Percentiles rank a stretch among this genome's conserved stretches.
phyloP scores from a whole-genome alignment of 148 eudicot species.

The Bassia scoparia region DNA sequence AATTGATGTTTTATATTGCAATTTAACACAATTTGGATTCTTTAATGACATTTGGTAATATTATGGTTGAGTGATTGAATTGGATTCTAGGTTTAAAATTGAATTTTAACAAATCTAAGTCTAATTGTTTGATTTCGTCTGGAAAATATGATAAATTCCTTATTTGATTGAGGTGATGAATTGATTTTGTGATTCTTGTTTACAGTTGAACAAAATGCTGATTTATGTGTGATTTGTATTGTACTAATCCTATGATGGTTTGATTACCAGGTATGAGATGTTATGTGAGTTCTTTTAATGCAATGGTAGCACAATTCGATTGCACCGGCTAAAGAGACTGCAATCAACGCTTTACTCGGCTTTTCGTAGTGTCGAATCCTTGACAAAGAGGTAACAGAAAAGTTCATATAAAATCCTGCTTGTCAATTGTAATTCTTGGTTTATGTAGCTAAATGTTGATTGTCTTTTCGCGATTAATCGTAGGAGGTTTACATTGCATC shows the following conservation, averaged over 20 bases:
- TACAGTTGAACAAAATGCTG: background rate
- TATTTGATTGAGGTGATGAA: background rate
- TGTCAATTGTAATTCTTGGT: background rate
- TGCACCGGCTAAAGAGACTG: slow-evolving; percentile 44
- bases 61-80: background rate
- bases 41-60: background rate
- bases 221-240: background rate
- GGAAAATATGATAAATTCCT: too few species aligned
- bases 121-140: too few species aligned
- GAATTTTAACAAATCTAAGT: too few species aligned
- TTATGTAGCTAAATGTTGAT: background rate
- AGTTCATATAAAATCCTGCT: background rate
- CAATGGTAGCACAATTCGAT: slow-evolving; percentile 63
- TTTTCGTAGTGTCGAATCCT: slow-evolving; percentile 48
- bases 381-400: slow-evolving; percentile 55
- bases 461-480: background rate
- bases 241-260: background rate
- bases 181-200: background rate
- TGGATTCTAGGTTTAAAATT: background rate
- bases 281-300: slow-evolving; percentile 59
- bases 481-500: slow-evolving; percentile 64
- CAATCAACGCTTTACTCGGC: slow-evolving; percentile 47
- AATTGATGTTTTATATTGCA: background rate
- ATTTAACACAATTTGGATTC: background rate
- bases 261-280: slow-evolving; percentile 43